Conservation (phyloP, 2,329 filamentous ascomycete species). For the Aaosphaeria pasadenensis region DNA sequence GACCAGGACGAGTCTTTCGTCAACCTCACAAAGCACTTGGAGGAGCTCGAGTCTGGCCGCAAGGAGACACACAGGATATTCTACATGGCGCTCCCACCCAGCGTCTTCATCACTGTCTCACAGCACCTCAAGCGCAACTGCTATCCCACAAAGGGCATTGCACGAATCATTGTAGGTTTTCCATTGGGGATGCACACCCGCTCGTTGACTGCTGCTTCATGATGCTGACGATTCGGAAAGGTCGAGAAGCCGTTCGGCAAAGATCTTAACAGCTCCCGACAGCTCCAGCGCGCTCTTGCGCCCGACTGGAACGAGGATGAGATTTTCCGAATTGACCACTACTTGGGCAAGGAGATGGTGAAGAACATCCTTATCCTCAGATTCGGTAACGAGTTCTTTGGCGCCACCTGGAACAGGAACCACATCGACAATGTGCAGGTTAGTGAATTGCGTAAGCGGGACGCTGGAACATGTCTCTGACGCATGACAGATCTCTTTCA, state of each 20-base stretch:
- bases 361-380: conserved; percentile 98
- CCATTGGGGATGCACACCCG: conserved; percentile 8
- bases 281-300: conserved; percentile 90
- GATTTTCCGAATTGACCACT: conserved; percentile 98
- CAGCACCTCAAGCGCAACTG: conserved; percentile 97
- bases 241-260: conserved; percentile 99
- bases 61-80: conserved; percentile 89
- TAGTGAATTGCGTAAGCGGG: conserved; percentile 11
- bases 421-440: conserved; percentile 98
- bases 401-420: conserved; percentile 97
- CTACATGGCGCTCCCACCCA: conserved; percentile 98
- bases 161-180: conserved; percentile 79
- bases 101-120: conserved; percentile 96
- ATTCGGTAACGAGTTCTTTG: conserved; percentile 98
- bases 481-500: conserved; percentile 76
- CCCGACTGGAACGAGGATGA: conserved; percentile 99
- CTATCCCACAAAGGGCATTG: conserved; percentile 87
- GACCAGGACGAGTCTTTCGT: conserved; percentile 95
- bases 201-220: conserved; percentile 3
- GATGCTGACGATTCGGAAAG: conserved; percentile 42
- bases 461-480: not conserved
- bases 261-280: conserved; percentile 88
- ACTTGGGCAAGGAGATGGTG: conserved; percentile 99
- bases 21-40: conserved; percentile 78
- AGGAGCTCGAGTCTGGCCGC: conserved; percentile 77